These are phyloP conservation scores for Discostella pseudostelligera DNA, from an alignment of 108 stramenopile genomes.

Conservation along the genomic window DNA sequence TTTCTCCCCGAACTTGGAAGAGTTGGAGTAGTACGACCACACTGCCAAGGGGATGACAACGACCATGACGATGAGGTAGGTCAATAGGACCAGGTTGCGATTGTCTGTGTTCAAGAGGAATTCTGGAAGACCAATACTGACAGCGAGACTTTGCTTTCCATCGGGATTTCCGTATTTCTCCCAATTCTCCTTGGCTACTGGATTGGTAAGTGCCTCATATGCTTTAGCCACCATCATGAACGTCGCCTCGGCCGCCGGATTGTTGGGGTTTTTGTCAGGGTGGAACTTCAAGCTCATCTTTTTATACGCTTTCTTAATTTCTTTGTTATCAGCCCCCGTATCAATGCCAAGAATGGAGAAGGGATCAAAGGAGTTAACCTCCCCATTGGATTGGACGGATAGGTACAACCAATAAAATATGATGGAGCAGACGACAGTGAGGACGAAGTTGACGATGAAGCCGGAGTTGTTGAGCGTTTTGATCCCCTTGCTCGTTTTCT, in stretches of 20 bases:
- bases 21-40: conserved; percentile 92
- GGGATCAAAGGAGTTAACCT: conserved; percentile 94
- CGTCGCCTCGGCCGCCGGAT: conserved; percentile 86
- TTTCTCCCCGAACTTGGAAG: conserved; percentile 95
- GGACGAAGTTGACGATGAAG: conserved; percentile 69
- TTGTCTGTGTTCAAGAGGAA: conserved; percentile 89
- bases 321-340: conserved; percentile 67
- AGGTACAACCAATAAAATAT: conserved; percentile 67
- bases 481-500: conserved; percentile 70
- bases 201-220: conserved; percentile 93
- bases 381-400: conserved; percentile 72
- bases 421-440: conserved; percentile 62
- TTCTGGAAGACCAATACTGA: conserved; percentile 94
- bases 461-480: conserved; percentile 56
- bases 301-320: conserved; percentile 90
- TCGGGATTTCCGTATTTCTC: conserved; percentile 99
- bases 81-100: conserved; percentile 89
- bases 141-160: conserved; percentile 96
- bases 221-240: conserved; percentile 97
- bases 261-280: conserved; percentile 93
- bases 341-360: conserved; percentile 87
- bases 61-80: conserved; percentile 96
- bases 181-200: conserved; percentile 84
- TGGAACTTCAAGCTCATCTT: conserved; percentile 85
- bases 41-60: conserved; percentile 92